phyloP scores from a whole-genome alignment of 1,139 yeast genomes.

The Suhomyces yuchorum region DNA sequence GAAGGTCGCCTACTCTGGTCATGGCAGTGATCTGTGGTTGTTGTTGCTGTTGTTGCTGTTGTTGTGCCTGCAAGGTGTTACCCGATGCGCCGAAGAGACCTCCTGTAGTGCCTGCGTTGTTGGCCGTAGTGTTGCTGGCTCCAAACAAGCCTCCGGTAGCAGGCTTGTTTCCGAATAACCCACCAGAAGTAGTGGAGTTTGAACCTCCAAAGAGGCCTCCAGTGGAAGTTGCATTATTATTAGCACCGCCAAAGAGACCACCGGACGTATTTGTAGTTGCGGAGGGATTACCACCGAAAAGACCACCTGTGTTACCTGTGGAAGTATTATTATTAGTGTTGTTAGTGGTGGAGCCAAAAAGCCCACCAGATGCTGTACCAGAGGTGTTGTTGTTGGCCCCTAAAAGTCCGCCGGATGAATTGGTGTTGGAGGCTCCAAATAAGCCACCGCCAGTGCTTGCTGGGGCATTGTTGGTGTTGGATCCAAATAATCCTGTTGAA shows the following conservation, averaged over 20 bases:
- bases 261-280: slow-evolving; percentile 19
- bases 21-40: slow-evolving; percentile 68
- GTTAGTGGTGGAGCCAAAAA: slow-evolving; percentile 16
- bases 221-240: slow-evolving; percentile 8
- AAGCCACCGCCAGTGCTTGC: slow-evolving; percentile 14
- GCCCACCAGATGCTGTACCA: slow-evolving; percentile 13
- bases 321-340: slow-evolving; percentile 11
- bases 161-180: slow-evolving; percentile 24
- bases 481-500: slow-evolving; percentile 15
- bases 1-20: slow-evolving; percentile 86
- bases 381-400: slow-evolving; percentile 12
- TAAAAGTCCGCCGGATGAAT: slow-evolving; percentile 21
- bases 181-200: slow-evolving; percentile 17
- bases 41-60: slow-evolving; percentile 30
- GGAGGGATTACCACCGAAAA: slow-evolving; percentile 15
- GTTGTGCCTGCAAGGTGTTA: slow-evolving; percentile 11
- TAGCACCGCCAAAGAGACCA: slow-evolving; percentile 24
- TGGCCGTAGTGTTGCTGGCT: slow-evolving; percentile 7
- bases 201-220: slow-evolving; percentile 16
- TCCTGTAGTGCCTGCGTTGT: slow-evolving; percentile 13
- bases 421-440: slow-evolving; percentile 13
- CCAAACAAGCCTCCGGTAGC: slow-evolving; percentile 29
- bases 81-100: slow-evolving; percentile 24
- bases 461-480: neutral
- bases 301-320: slow-evolving; percentile 15